Base-by-base conservation (phyloP, 2,329 filamentous ascomycete species). In the Aspergillus sp. region DNA sequence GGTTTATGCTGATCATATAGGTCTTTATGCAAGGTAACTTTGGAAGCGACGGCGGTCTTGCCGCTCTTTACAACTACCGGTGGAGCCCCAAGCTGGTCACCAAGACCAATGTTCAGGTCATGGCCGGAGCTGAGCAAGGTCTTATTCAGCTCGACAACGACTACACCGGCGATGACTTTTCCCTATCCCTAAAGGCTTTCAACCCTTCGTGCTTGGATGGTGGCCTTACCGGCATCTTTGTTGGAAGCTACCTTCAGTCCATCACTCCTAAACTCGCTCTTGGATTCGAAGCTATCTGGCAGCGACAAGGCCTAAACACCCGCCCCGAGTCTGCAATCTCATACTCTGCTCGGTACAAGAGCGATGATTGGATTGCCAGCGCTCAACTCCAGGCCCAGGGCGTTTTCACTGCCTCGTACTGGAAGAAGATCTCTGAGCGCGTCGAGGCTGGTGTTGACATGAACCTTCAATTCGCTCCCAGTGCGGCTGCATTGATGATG, bases 371-470 rank as follows among this genome's bases (percentile, higher is more conserved):
- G 93, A 89, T 97, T 74, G 94, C 91, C 57, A 96, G 91, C 66
- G 92, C 90, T 67, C 94, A 97, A 81, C 83, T 97, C 59, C 89
- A 96, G 76, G 91, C 92, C 46, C 91, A 94, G 79, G 93, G 95
- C 63, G 91, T 89, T 64, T 81, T 99, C 67, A 94, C 91, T 78
- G 90, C 93, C 49, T 94, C 93, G 38, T 99, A 95, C 87, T 99
- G 95, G 95, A 89, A 91, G 77, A 89, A 86, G 74, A 81, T 99
- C 70, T 95, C 93, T 25, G 95, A 98, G 69, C 95, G 93, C 81
- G 93, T 99, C 34, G 94, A 98, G 83, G 94, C 93, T 64, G 95
- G 95, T 80, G 92, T 96, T 70, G 94, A 98, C 72, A 88, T 96
- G 84, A 96, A 93, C 78, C 85, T 99, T 62, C 90, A 93, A 67